Evolutionary conservation across 345 rosid species (phyloP), one percentile per base, ranked within the genome.

Genomic region (Sapria himalayana): DNA sequence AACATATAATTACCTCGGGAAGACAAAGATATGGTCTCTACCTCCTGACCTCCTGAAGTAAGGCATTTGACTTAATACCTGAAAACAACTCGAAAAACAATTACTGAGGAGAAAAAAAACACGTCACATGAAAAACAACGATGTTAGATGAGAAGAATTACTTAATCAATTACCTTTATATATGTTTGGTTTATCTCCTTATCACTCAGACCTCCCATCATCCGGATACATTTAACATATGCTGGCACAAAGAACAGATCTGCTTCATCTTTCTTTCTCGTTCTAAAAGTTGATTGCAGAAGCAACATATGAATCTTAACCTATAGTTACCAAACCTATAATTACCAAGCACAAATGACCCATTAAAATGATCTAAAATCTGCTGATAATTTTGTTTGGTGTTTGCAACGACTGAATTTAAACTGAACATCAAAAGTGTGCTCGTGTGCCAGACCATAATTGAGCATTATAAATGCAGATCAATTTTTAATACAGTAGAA

Each of bases 161-260:
- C n/a, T n/a, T n/a, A n/a, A n/a, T n/a, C n/a, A n/a, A 41, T 54
- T 20, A 82, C 95, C 93, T 76, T 74, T 39, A 82, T 91, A 50
- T 76, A 82, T 8, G 92, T 79, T 22, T 50, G 72, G 48, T 89
- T 76, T 37, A 89, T 89, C 66, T 82, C 98, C 49, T 79, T 69
- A 49, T 89, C 98, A 50, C 62, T 82, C 42, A 89, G 93, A 31
- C 93, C 98, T 40, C 93, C 95, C 69, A 65, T 52, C 92, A 79
- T 71, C 47, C 93, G 67, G 12, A 89, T 81, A 56, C 98, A 89
- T 47, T 79, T 89, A 7, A 47, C 84, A 64, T 82, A 82, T 9
- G 95, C 61, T 15, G 98, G 98, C 46, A 89, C 98, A 27, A 89
- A 89, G 73, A 89, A 89, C 29, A 89, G 52, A 71, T 89, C 79